Conservation (phyloP, 1,284 basidiomycete genomes). For the Ceratobasidium sp. region DNA sequence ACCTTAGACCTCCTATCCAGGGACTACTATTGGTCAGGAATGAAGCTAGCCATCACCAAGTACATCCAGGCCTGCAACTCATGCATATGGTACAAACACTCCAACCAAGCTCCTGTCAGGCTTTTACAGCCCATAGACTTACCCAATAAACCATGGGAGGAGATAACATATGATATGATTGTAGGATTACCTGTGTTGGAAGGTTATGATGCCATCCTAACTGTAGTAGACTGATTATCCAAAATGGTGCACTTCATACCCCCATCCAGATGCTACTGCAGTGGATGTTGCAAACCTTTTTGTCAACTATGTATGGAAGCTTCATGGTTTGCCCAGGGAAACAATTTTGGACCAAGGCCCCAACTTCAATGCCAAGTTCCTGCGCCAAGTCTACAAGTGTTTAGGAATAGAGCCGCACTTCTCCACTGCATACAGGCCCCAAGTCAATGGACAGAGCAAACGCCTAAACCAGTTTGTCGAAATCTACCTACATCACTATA, state of each 20-base stretch:
- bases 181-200: conserved; percentile 20
- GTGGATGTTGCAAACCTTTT: conserved; percentile 25
- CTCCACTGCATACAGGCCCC: conserved; percentile 42
- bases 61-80: conserved; percentile 28
- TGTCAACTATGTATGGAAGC: conserved; percentile 38
- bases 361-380: conserved; percentile 41
- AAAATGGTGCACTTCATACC: conserved; percentile 42
- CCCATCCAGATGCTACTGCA: not conserved
- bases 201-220: conserved; percentile 28
- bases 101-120: conserved; percentile 5
- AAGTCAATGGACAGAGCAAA: conserved; percentile 40
- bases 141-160: conserved; percentile 32
- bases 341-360: conserved; percentile 30
- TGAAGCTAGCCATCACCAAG: conserved; percentile 5
- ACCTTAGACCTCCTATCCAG: conserved; percentile 24
- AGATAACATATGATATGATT: conserved; percentile 41
- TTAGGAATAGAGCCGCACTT: conserved; percentile 34
- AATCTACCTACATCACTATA: conserved; percentile 21
- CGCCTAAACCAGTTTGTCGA: conserved; percentile 21
- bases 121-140: conserved; percentile 26
- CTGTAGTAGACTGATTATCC: conserved; percentile 38
- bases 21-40: conserved; percentile 35
- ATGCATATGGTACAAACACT: conserved; percentile 22
- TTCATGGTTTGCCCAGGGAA: conserved; percentile 32
- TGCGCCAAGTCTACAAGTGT: conserved; percentile 25